Evolutionary conservation across 2,329 filamentous ascomycete species (phyloP), one percentile per base, ranked within the genome.

Genomic region (Diplodia sapinea): DNA sequence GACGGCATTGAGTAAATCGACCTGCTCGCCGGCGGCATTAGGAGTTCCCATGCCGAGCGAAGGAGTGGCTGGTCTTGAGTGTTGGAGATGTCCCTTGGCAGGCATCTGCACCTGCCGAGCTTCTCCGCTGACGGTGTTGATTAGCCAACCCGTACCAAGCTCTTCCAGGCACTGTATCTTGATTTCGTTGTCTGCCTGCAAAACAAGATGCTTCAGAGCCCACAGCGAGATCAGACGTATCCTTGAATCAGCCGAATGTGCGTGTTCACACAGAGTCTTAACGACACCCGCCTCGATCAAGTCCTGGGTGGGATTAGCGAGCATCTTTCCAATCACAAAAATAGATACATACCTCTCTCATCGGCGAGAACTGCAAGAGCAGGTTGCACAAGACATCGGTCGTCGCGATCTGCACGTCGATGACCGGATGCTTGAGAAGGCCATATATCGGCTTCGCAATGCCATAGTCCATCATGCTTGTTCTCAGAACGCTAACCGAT

Each of bases 161-260:
- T 91, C 88, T 61, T 94, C 88, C 13, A 98, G 81, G 69, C 92
- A 92, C 57, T 87, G 85, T 73, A 90, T 90, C 79, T 95, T 96
- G 71, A 91, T 82, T 13, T 90, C 86, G 54, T 90, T 88, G 20
- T 86, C 85, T 6, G 91, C 87, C 26, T 88, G 89, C 70, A 91
- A 86, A 2, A 96, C 90, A 61, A 97, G 85, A 79, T 98, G 93
- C 76, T 98, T 98, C 68, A 99, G 82, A 6, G 93, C 93, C 94
- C 95, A 99, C 1, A 99, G 80, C 26, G 94, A 93, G 73, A 95
- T 93, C 31, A 96, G 84, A 29, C 93, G 88, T 65, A 98, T 83
- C 56, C 89, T 87, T n/a, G 91, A 86, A 74, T 94, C 91, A 56
- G 86, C 85, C 0, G 92, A 95, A 76, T 91, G 91, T 1, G 94